Evolutionary conservation across 2,329 filamentous ascomycete genomes (phyloP), one percentile per base, ranked within the genome.

Genomic region (Diaporthe helianthi): DNA sequence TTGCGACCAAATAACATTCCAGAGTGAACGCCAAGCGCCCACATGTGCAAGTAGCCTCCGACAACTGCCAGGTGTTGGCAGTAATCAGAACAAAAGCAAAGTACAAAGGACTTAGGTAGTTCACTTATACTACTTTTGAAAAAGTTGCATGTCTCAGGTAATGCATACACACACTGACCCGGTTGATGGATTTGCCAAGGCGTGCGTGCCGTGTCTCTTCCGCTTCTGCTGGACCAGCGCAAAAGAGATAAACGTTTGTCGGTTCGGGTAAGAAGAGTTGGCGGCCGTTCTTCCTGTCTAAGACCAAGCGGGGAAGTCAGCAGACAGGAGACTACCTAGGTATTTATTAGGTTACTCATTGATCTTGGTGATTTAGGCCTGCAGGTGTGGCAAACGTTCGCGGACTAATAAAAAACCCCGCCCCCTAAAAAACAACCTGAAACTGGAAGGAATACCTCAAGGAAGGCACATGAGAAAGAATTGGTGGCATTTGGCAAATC

Each of bases 51-150:
- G 12, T 15, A 38, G 6, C 36, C 17, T 63, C 33, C 49, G 58
- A 49, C 58, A 63, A 44, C 44, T 63, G 58, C 8, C 58, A 63
- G 58, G 44, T 63, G 44, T 49, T 29, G 33, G 7, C 17, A 33
- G 15, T 4, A 3, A 13, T 6, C 36, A 38, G 5, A 13, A 4
- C n/a, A 63, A 63, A 63, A 63, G 58, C n/a, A 63, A 61, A 61
- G 26, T 22, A 12, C 12, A 63, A 15, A 26, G 6, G 6, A 15
- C 41, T 49, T 29, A 44, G 29, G 13, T 54, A n/a, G 1, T 12
- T 38, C 24, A 31, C 10, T 38, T 2, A 31, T 31, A 13, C 12
- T 13, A 24, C 24, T 4, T 24, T 36, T 13, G 13, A 19, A 17
- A 36, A 17, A 36, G 58, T 44, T 44, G 36, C 26, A 36, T 49